Base-by-base conservation (phyloP, 495 filamentous ascomycete species). In the Neurospora sp. region DNA sequence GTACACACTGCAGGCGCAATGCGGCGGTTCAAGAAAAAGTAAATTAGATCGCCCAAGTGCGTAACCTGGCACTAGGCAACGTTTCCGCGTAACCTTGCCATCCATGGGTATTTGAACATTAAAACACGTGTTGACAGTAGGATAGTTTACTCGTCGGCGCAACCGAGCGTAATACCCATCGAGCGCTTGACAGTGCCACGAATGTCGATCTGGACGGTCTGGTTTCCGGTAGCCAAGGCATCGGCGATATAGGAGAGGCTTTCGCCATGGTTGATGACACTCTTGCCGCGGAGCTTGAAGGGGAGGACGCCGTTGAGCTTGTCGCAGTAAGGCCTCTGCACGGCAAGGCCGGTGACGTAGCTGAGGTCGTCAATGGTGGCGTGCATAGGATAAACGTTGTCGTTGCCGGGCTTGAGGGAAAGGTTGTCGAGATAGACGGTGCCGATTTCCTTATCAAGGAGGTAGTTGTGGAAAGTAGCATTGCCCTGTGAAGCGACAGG, bases 221-320 rank as follows among this genome's bases (percentile, higher is more conserved):
- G 76, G 70, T 82, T 82, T 69, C 39, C 68, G 40, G 77, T 71
- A 20, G 73, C 80, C 8, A 85, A 77, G 41, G 82, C 80, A 31
- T 84, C 77, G 71, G 87, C 85, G 75, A 88, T 91, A 79, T 94
- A 93, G 37, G 83, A 76, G 71, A 93, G 79, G 40, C 84, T 79
- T 80, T 89, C 77, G 72, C 89, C 90, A 70, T 88, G 75, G 77
- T 88, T 89, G 41, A 86, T 79, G 71, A 86, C 87, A 14, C 82
- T 83, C 74, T 89, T 87, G 53, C 89, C 90, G 20, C 78, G 75
- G 70, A 93, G 86, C 35, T 84, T 76, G 72, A 93, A 82, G 17
- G 90, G 90, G 4, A 93, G 74, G 27, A 89, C 79, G 27, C 87
- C 89, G 12, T 72, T 70, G 17, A 40, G 16, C 69, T 83, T 82